Percentiles rank a stretch among this genome's conserved stretches.
phyloP scores from a whole-genome alignment of 345 rosid species.

The Schrenkiella parvula region DNA sequence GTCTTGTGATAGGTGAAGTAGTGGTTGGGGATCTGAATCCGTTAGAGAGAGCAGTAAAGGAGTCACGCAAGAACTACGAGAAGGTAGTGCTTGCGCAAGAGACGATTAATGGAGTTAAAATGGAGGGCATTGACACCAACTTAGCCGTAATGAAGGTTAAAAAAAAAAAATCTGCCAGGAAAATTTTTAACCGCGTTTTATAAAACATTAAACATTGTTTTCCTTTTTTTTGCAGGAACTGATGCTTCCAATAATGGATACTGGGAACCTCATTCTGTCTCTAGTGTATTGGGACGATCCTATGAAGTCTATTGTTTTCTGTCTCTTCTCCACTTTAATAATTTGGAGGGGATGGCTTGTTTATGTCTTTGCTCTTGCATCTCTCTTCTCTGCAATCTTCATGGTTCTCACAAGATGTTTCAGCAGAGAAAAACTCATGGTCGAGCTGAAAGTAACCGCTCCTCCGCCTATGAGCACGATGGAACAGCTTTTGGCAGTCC shows the following conservation, averaged over 20 bases:
- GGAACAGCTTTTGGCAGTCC: slow-evolving; percentile 98
- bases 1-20: slow-evolving; percentile 73
- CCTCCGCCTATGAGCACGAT: slow-evolving; percentile 86
- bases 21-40: slow-evolving; percentile 82
- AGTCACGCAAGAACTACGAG: slow-evolving; percentile 73
- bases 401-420: slow-evolving; percentile 58
- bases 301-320: slow-evolving; percentile 61
- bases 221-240: slow-evolving; percentile 57
- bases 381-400: slow-evolving; percentile 51
- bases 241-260: slow-evolving; percentile 62
- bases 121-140: slow-evolving; percentile 92
- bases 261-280: slow-evolving; percentile 54
- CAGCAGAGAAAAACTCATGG: slow-evolving; percentile 51
- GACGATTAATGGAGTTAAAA: slow-evolving; percentile 86
- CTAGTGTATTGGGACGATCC: slow-evolving; percentile 76
- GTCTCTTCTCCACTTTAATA: slow-evolving; percentile 52
- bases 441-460: slow-evolving; percentile 64
- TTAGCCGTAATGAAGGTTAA: slow-evolving; percentile 97
- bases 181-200: not conserved
- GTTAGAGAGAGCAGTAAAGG: slow-evolving; percentile 73
- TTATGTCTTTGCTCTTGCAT: slow-evolving; percentile 48
- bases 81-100: slow-evolving; percentile 76
- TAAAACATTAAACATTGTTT: not conserved
- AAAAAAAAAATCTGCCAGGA: not conserved
- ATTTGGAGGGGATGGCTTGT: slow-evolving; percentile 79